Percentiles rank a stretch among this genome's conserved stretches.
Conservation (phyloP, 192 early-diverging fungal species). For the Linnemannia elongata region DNA sequence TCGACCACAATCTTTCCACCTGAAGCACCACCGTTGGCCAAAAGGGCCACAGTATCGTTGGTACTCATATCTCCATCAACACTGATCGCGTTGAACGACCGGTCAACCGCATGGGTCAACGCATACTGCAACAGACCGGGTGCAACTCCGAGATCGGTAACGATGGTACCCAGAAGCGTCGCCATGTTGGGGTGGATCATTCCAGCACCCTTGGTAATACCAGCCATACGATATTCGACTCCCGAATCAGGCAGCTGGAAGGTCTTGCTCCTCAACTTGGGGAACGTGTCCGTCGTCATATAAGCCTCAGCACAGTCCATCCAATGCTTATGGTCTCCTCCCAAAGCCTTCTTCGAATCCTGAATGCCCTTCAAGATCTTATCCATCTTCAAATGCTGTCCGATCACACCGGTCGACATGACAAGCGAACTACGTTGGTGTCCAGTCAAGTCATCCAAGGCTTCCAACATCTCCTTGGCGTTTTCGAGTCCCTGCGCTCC, state of each 20-base stretch:
- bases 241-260: constrained; percentile 64
- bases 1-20: constrained; percentile 52
- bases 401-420: constrained; percentile 99
- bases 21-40: constrained; percentile 86
- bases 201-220: constrained; percentile 96
- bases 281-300: constrained; percentile 99
- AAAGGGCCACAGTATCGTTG: constrained; percentile 92
- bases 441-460: constrained; percentile 68
- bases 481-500: constrained; percentile 86
- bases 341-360: constrained; percentile 54
- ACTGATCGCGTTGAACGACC: constrained; percentile 95
- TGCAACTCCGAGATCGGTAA: constrained; percentile 85
- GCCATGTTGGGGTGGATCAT: constrained; percentile 99
- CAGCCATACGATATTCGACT: constrained; percentile 83
- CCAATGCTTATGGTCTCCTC: constrained; percentile 79
- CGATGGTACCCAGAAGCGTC: constrained; percentile 88
- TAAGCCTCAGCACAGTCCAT: constrained; percentile 84
- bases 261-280: constrained; percentile 83
- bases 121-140: constrained; percentile 78
- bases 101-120: constrained; percentile 83
- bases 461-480: constrained; percentile 76
- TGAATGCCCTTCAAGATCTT: constrained; percentile 82
- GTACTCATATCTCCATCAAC: constrained; percentile 98
- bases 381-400: constrained; percentile 87
- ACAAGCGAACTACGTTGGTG: constrained; percentile 68